Evolutionary conservation across 768 basidiomycete genomes (phyloP).

Genomic region (Kwoniella heveanensis): DNA sequence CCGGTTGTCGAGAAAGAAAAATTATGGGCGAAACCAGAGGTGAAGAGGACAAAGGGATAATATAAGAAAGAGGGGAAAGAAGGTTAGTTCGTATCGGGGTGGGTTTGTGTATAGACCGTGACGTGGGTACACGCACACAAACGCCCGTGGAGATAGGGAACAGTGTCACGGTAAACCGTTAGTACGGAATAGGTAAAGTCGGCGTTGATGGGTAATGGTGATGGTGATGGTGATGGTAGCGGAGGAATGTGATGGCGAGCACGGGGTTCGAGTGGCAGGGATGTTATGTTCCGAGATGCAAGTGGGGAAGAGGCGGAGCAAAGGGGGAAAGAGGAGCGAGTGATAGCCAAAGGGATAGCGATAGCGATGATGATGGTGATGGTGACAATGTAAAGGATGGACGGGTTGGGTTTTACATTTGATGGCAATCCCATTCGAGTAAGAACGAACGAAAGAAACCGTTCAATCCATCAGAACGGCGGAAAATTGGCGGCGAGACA

Average conservation of each 20-base stretch:
- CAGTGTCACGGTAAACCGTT: neutral
- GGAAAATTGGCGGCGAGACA: no score
- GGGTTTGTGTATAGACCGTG: no score
- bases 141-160: neutral
- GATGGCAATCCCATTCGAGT: neutral
- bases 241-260: no score
- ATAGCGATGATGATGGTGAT: neutral
- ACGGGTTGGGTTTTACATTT: neutral
- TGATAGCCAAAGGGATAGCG: neutral
- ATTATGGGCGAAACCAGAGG: neutral
- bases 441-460: no score
- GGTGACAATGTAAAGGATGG: neutral
- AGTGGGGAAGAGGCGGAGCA: neutral
- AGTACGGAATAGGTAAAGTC: neutral
- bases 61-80: neutral
- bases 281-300: neutral
- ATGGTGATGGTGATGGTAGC: slow-evolving; percentile 5
- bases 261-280: neutral
- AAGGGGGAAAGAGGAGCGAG: no score
- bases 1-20: neutral
- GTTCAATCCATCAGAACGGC: no score
- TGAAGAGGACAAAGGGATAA: neutral
- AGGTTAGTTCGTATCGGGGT: neutral
- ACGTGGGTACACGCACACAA: no score
- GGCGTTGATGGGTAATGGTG: slow-evolving; percentile 3